Percentiles rank a stretch among this genome's conserved stretches.
Evolutionary conservation across 2,329 filamentous ascomycete genomes (phyloP).

Genomic region (Fonsecaea pedrosoi): DNA sequence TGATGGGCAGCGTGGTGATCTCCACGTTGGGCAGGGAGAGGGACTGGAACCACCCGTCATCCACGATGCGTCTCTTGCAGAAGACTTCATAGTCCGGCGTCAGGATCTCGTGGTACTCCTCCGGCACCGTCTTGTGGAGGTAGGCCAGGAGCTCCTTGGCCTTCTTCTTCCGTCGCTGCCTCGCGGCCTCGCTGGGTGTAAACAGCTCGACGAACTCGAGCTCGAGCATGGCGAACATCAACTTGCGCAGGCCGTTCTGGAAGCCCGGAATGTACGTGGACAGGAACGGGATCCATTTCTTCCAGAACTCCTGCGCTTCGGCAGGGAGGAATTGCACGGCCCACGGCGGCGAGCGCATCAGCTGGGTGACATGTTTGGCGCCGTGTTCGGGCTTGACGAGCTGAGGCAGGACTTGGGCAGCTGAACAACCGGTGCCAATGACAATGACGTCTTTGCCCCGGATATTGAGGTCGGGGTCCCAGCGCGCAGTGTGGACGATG

Average conservation of each 20-base stretch:
- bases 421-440: conserved; percentile 64
- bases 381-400: conserved; percentile 55
- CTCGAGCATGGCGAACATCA: conserved; percentile 53
- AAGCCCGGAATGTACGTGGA: conserved; percentile 60
- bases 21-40: conserved; percentile 62
- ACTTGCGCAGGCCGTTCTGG: conserved; percentile 53
- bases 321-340: conserved; percentile 53
- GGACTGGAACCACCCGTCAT: conserved; percentile 61
- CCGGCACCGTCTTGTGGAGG: conserved; percentile 59
- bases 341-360: conserved; percentile 66
- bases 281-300: conserved; percentile 55
- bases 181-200: conserved; percentile 54
- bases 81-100: conserved; percentile 68
- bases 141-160: conserved; percentile 55
- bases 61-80: conserved; percentile 69
- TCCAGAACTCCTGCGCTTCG: conserved; percentile 51
- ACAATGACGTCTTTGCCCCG: conserved; percentile 64
- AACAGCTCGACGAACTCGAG: conserved; percentile 49
- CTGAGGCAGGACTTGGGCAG: conserved; percentile 63
- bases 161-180: conserved; percentile 47
- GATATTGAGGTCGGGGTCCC: conserved; percentile 58
- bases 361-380: conserved; percentile 64
- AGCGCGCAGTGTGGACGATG: conserved; percentile 65
- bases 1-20: conserved; percentile 59
- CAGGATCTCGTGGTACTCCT: conserved; percentile 67